Base-by-base conservation (phyloP, 2,329 filamentous ascomycete species). In the Moelleriella libera region DNA sequence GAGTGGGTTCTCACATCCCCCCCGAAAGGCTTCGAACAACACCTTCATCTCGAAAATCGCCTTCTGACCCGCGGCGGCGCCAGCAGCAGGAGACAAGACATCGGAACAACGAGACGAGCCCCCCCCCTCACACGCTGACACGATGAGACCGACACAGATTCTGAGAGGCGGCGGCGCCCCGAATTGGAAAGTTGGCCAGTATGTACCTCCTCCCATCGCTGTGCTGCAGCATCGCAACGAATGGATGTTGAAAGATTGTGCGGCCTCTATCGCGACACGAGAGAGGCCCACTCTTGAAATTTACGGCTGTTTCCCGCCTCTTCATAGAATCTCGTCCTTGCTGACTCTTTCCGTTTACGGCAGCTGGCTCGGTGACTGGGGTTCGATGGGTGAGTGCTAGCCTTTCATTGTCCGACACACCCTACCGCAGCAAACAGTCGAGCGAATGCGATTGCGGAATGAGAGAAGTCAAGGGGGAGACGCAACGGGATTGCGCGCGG, bases 301-400 rank as follows among this genome's bases (percentile, higher is more conserved):
- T 21, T 3, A 21, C 21, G 21, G 21, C 21, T 21, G 21, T 21
- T 21, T 21, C 21, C 21, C 21, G 21, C 21, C 21, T 21, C 21
- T 21, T 21, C 21, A 21, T 21, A 3, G 21, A 21, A 21, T 21
- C 21, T 40, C 8, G n/a, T 42, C 40, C 2, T n/a, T 28, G 12
- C 12, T 28, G 40, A 14, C 40, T 3, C 40, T 11, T 14, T 42
- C 40, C n/a, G 9, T 42, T 42, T 10, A 11, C 12, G 5, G 55
- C 58, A 89, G 85, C 64, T 88, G 72, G 67, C 69, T 89, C 50
- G 85, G 85, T 57, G 68, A 68, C 65, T 90, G 85, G 83, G 85
- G 85, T 60, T 69, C 72, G 60, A 69, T 89, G 55, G 85, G 84
- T 88, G 78, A 71, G 80, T 78, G 8, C 55, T 55, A 42, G 49